Percentiles rank a stretch among this genome's conserved stretches.
Evolutionary conservation across 108 stramenopile genomes (phyloP).

Genomic region (Cyclotella kingstonii): DNA sequence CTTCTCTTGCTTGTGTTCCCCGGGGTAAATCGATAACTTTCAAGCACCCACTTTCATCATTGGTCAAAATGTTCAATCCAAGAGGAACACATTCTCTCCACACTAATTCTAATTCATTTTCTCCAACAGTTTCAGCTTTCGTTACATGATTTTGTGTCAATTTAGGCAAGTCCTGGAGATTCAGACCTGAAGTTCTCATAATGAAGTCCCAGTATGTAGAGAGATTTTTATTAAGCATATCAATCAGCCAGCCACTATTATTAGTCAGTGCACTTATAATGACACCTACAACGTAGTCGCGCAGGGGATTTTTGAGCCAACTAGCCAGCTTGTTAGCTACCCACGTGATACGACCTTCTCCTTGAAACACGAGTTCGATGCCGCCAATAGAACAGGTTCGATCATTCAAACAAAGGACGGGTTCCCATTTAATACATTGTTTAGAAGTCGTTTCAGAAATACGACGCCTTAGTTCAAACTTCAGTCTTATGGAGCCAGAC

Average conservation of each 20-base stretch:
- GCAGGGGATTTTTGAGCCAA: constrained; percentile 68
- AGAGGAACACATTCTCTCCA: constrained; percentile 83
- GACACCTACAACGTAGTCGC: constrained; percentile 77
- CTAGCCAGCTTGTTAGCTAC: constrained; percentile 81
- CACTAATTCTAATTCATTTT: constrained; percentile 69
- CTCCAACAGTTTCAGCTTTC: constrained; percentile 48
- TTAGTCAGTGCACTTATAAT: constrained; percentile 63
- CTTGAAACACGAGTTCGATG: constrained; percentile 74
- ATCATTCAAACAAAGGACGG: constrained; percentile 85
- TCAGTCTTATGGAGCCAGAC: constrained; percentile 74
- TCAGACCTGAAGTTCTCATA: constrained; percentile 65
- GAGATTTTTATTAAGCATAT: constrained; percentile 67
- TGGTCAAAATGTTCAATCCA: constrained; percentile 84
- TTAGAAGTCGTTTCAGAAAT: constrained; percentile 23
- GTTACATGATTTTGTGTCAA: constrained; percentile 55
- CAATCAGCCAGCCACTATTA: constrained; percentile 80
- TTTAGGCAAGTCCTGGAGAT: constrained; percentile 58
- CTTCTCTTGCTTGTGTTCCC: constrained; percentile 80
- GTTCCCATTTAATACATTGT: constrained; percentile 58
- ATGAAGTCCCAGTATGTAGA: constrained; percentile 81
- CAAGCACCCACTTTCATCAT: constrained; percentile 75
- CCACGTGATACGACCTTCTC: constrained; percentile 77
- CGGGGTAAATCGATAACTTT: constrained; percentile 92
- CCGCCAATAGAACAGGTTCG: constrained; percentile 70
- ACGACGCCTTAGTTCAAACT: constrained; percentile 77